phyloP scores from a whole-genome alignment of 192 early-diverging fungal genomes.

The Mortierella hygrophila region DNA sequence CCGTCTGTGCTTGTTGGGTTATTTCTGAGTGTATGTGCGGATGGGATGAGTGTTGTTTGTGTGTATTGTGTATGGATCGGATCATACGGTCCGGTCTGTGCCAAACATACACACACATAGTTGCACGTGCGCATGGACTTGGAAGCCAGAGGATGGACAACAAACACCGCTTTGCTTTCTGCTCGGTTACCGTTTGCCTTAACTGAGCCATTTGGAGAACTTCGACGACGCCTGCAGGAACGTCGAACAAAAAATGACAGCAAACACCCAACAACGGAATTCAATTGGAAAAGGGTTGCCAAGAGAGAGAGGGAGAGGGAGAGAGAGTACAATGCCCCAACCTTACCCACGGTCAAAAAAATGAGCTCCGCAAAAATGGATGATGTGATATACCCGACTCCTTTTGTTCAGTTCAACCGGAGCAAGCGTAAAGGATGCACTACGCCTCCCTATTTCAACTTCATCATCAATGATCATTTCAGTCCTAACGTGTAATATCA shows the following conservation, averaged over 20 bases:
- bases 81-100: slow-evolving; percentile 5
- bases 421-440: neutral
- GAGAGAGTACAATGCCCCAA: neutral
- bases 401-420: neutral
- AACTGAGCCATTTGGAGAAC: slow-evolving; percentile 1
- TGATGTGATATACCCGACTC: slow-evolving; percentile 1
- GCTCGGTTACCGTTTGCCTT: neutral
- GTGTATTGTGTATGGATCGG: neutral
- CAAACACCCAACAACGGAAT: neutral
- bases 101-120: slow-evolving; percentile 2
- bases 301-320: neutral
- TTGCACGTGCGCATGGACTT: slow-evolving; percentile 5
- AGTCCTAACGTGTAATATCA: neutral
- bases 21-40: neutral
- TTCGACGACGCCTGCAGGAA: neutral
- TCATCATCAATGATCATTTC: neutral
- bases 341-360: neutral
- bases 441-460: neutral
- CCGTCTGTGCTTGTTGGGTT: neutral
- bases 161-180: neutral
- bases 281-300: neutral
- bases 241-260: neutral
- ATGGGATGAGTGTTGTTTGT: neutral
- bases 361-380: slow-evolving; percentile 2
- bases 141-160: neutral